Evolutionary conservation across 1,139 yeast species (phyloP).

Genomic region (Saccharomyces pastorianus): DNA sequence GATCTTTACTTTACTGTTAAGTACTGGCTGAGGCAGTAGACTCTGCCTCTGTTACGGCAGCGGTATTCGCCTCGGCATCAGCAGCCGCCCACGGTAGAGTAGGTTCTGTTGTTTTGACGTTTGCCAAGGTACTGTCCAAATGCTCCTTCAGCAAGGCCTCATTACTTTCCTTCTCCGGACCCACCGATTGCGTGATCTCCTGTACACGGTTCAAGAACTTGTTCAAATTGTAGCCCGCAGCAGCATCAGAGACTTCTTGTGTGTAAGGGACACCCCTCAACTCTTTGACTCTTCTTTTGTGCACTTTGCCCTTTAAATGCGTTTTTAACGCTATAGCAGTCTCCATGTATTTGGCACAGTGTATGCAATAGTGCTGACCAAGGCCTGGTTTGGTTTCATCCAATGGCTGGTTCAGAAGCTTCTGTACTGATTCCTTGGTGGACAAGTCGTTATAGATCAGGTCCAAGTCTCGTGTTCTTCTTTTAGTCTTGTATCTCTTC

Average conservation of each 20-base stretch:
- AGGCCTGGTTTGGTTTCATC: conserved; percentile 90
- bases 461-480: conserved; percentile 81
- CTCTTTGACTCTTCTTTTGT: conserved; percentile 76
- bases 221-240: conserved; percentile 67
- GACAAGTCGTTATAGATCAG: conserved; percentile 70
- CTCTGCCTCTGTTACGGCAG: conserved; percentile 1
- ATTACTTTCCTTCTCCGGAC: conserved; percentile 25
- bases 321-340: conserved; percentile 63
- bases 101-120: conserved; percentile 29
- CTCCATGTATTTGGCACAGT: conserved; percentile 89
- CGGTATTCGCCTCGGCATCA: conserved; percentile 8
- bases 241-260: conserved; percentile 82
- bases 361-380: conserved; percentile 90
- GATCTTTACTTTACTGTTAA: neutral
- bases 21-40: neutral
- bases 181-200: conserved; percentile 37
- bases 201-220: conserved; percentile 59
- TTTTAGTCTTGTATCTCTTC: conserved; percentile 66
- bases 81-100: conserved; percentile 26
- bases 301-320: conserved; percentile 69
- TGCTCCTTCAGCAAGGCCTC: conserved; percentile 26
- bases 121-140: conserved; percentile 20
- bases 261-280: conserved; percentile 76
- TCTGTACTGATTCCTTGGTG: conserved; percentile 50
- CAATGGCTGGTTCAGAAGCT: conserved; percentile 68